These are phyloP conservation scores for Pseudonitzschia delicatissima DNA, from an alignment of 108 stramenopile genomes.

Conservation along the genomic window DNA sequence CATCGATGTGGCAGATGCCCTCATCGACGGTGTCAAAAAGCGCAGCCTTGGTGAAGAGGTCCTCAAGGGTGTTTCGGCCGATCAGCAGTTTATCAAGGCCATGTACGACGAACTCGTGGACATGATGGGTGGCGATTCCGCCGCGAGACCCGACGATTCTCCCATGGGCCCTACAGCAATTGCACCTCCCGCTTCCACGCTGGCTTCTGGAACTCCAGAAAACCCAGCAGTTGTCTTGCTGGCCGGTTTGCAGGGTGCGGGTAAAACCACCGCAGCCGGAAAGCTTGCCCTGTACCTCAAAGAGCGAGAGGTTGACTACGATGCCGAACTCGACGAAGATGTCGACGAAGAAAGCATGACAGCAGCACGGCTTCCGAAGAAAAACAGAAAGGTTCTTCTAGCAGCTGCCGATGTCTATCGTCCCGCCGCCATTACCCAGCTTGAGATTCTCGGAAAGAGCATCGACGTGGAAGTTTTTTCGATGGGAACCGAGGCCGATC, in stretches of 20 bases:
- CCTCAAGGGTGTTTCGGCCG: slow-evolving; percentile 84
- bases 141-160: slow-evolving; percentile 5
- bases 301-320: slow-evolving; percentile 79
- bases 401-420: slow-evolving; percentile 95
- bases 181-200: slow-evolving; percentile 51
- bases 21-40: slow-evolving; percentile 87
- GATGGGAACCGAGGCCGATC: slow-evolving; percentile 78
- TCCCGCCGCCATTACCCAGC: slow-evolving; percentile 94
- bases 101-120: slow-evolving; percentile 95
- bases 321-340: slow-evolving; percentile 42
- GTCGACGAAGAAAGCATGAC: slow-evolving; percentile 44
- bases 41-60: slow-evolving; percentile 84
- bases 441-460: slow-evolving; percentile 79
- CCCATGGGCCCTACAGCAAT: background rate
- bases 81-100: slow-evolving; percentile 92
- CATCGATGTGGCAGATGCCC: slow-evolving; percentile 81
- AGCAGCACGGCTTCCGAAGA: slow-evolving; percentile 57
- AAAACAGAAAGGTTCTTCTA: slow-evolving; percentile 81
- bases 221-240: slow-evolving; percentile 87
- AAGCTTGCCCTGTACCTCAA: slow-evolving; percentile 89
- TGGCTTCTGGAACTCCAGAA: slow-evolving; percentile 47
- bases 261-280: slow-evolving; percentile 49
- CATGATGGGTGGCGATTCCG: slow-evolving; percentile 86
- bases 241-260: slow-evolving; percentile 95
- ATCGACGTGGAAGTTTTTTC: slow-evolving; percentile 84